Conservation (phyloP, 441 rosid species). For the Populus hybrid region DNA sequence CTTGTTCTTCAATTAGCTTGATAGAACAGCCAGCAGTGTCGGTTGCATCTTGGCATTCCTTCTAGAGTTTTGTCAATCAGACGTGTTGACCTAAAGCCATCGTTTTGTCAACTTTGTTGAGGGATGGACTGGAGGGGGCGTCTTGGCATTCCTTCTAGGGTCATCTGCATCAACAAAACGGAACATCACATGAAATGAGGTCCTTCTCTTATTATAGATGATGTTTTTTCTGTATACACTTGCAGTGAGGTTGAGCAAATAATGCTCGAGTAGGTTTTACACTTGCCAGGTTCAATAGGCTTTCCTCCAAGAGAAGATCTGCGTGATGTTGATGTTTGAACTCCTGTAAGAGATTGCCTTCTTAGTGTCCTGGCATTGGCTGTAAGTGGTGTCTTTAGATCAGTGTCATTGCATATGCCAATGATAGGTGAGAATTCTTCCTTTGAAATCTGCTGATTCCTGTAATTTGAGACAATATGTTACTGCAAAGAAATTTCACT, state of each 20-base stretch:
- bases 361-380: slow-evolving; percentile 48
- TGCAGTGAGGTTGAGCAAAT: background rate
- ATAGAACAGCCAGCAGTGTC: background rate
- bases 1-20: background rate
- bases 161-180: slow-evolving; percentile 33
- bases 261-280: slow-evolving; percentile 5
- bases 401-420: slow-evolving; percentile 26
- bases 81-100: slow-evolving; percentile 7
- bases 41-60: background rate
- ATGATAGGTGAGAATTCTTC: slow-evolving; percentile 42
- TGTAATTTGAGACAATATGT: slow-evolving; percentile 17
- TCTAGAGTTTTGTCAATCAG: background rate
- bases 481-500: background rate
- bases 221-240: background rate
- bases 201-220: background rate
- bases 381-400: slow-evolving; percentile 41
- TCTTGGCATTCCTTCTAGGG: slow-evolving; percentile 54
- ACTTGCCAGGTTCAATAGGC: slow-evolving; percentile 48
- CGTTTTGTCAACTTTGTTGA: slow-evolving; percentile 17
- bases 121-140: slow-evolving; percentile 62
- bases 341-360: slow-evolving; percentile 79
- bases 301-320: slow-evolving; percentile 81
- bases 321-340: slow-evolving; percentile 40
- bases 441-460: slow-evolving; percentile 37
- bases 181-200: background rate